Conservation (phyloP, 139 green algal genomes). For the Coelastrella sp. region DNA sequence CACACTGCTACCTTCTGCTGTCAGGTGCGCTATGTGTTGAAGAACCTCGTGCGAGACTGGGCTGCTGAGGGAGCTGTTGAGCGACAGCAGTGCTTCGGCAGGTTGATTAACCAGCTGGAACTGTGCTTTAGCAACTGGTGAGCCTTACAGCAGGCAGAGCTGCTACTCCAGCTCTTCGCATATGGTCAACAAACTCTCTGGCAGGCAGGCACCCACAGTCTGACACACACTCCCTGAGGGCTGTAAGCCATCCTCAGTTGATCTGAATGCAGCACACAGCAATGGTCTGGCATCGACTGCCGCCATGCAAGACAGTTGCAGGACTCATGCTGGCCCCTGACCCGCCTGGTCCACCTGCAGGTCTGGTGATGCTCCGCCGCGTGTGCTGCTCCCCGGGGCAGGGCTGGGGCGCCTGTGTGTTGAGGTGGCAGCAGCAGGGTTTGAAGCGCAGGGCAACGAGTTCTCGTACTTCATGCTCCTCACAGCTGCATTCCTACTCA, state of each 20-base stretch:
- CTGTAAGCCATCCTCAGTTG: no score
- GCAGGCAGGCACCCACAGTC: no score
- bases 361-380: slow-evolving; percentile 34
- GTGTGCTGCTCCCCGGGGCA: slow-evolving; percentile 89
- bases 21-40: slow-evolving; percentile 90
- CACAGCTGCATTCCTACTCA: slow-evolving; percentile 91
- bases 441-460: slow-evolving; percentile 92
- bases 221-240: no score
- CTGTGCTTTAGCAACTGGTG: slow-evolving; percentile 56
- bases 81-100: slow-evolving; percentile 80
- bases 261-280: no score
- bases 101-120: slow-evolving; percentile 68
- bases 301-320: no score
- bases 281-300: no score
- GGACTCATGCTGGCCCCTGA: background rate
- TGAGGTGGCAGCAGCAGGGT: slow-evolving; percentile 77
- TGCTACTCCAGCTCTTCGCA: background rate
- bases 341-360: background rate
- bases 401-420: slow-evolving; percentile 89
- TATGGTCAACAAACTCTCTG: no score
- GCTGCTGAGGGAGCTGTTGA: slow-evolving; percentile 80
- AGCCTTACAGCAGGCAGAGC: background rate
- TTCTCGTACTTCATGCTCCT: slow-evolving; percentile 99
- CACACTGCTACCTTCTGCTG: background rate
- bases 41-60: slow-evolving; percentile 94